Evolutionary conservation across 2,329 filamentous ascomycete species (phyloP).

Genomic region (Aspergillus brunneoviolaceus): DNA sequence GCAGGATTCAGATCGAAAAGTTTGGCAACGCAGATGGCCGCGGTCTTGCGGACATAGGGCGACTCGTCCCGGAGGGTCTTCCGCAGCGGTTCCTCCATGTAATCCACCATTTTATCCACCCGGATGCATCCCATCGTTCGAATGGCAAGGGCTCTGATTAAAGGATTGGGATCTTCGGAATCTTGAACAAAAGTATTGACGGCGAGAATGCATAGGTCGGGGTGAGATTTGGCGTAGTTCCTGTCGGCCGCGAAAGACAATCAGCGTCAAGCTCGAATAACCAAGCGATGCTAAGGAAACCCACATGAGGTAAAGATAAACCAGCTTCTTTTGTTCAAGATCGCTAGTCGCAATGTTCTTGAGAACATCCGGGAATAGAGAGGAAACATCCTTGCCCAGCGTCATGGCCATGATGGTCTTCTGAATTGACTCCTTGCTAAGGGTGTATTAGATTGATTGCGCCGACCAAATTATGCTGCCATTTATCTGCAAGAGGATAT

Average conservation of each 20-base stretch:
- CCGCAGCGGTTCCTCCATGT: constrained; percentile 96
- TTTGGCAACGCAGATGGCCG: constrained; percentile 96
- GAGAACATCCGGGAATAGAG: constrained; percentile 92
- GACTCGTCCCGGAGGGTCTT: constrained; percentile 97
- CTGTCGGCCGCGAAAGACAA: constrained; percentile 47
- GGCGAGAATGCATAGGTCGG: constrained; percentile 95
- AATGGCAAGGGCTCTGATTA: constrained; percentile 91
- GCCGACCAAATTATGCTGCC: neutral
- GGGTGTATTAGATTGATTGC: constrained; percentile 28
- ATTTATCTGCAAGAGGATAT: neutral
- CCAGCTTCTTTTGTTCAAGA: constrained; percentile 98
- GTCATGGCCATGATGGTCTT: constrained; percentile 99
- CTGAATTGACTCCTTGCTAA: constrained; percentile 92
- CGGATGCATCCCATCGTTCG: constrained; percentile 98
- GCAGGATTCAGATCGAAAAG: constrained; percentile 90
- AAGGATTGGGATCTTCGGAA: constrained; percentile 94
- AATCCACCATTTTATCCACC: constrained; percentile 99
- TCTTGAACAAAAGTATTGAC: constrained; percentile 99
- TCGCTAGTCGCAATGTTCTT: constrained; percentile 98
- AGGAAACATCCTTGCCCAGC: constrained; percentile 95
- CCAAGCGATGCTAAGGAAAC: constrained; percentile 26
- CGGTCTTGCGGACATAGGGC: constrained; percentile 96
- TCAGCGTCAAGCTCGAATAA: constrained; percentile 18
- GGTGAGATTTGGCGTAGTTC: constrained; percentile 99
- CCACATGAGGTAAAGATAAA: constrained; percentile 96